Base-by-base conservation (phyloP, 257 asterid species). In the Hygrophila difformis region DNA sequence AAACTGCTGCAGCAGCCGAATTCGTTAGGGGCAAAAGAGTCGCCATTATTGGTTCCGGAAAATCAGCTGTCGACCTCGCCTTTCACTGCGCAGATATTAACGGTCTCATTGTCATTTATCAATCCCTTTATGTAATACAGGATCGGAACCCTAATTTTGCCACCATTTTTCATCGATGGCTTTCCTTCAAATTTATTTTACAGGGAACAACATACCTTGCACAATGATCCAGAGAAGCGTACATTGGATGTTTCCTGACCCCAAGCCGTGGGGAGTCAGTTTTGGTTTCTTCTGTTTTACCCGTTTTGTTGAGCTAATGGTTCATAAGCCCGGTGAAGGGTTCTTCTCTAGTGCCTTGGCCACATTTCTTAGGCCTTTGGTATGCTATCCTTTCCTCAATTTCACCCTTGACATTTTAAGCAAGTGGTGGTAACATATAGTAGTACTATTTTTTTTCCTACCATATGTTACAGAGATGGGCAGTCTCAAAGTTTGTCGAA, bases 301-400 rank as follows among this genome's bases (percentile, higher is more conserved):
- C 46, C 84, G 95, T 0, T 77, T 81, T 29, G 13, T 70, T 1
- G 93, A 81, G 67, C 76, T 85, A 12, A 31, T 71, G 72, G 62
- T 81, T 62, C 95, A 85, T 44, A 85, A 81, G 66, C 95, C 93
- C 6, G 82, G 84, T 2, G 72, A 85, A 66, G 71, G 75, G 1
- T 12, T 67, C 12, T 14, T 69, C 0, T 57, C 47, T 12, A 56
- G 70, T 53, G 28, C 59, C 24, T 1, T 73, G 37, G 84, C 91
- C 6, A 47, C 76, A 12, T 33, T 65, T 29, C 77, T 85, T 12
- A 63, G 74, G 4, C 91, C 95, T 8, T 1, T 84, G 89, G 95
- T 80, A 26, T 26, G 8, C 31, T 3, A n/a, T n/a, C n/a, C n/a
- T n/a, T n/a, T n/a, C n/a, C n/a, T n/a, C n/a, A n/a, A n/a, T n/a